Conservation (phyloP, 768 basidiomycete species). For the Naganishia antarctica region DNA sequence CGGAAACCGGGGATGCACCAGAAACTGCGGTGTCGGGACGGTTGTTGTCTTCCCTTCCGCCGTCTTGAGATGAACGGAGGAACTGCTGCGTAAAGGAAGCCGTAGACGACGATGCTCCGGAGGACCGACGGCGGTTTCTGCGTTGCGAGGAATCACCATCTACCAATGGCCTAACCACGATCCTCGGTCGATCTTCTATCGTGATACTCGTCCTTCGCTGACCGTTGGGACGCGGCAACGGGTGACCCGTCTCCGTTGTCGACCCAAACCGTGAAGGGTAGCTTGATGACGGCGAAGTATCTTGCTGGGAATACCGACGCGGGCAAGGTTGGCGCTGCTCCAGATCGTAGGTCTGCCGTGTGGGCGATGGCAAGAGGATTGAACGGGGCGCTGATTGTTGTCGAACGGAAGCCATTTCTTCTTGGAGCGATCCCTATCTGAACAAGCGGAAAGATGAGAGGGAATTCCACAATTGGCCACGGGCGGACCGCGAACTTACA, state of each 20-base stretch:
- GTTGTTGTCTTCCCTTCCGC: no score
- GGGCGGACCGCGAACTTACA: neutral
- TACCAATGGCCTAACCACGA: conserved; percentile 5
- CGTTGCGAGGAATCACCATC: neutral
- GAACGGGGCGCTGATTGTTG: conserved; percentile 4
- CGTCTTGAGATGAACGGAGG: no score
- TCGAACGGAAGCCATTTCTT: conserved; percentile 1
- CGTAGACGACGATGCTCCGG: no score
- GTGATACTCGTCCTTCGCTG: conserved; percentile 4
- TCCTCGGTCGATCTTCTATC: conserved; percentile 11
- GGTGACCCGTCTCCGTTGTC: no score
- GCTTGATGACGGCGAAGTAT: no score
- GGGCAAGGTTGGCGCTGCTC: no score
- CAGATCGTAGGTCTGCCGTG: neutral
- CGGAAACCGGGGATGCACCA: neutral
- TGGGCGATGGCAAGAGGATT: conserved; percentile 7
- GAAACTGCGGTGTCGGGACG: no score
- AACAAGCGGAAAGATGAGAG: neutral
- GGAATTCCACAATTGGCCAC: no score
- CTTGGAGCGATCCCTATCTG: no score
- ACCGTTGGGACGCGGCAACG: neutral
- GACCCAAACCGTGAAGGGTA: no score
- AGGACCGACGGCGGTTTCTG: neutral
- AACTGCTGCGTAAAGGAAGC: no score
- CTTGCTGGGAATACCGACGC: no score